Conservation (phyloP, 306 rosid species). For the Senna tora region DNA sequence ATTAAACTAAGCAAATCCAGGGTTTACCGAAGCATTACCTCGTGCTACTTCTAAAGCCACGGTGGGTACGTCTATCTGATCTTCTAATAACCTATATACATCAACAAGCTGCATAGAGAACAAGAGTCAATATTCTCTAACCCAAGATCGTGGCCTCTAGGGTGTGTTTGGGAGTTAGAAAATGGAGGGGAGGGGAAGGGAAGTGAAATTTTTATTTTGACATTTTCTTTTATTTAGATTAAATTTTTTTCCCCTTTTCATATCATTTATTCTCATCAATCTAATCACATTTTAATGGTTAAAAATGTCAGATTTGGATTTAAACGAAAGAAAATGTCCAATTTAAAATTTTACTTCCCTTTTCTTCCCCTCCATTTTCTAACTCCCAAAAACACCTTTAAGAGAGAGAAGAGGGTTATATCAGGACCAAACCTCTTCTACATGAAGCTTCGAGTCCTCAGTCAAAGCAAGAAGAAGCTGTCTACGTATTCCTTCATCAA, state of each 20-base stretch:
- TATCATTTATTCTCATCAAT: too few species aligned
- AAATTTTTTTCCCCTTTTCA: too few species aligned
- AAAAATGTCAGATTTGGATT: too few species aligned
- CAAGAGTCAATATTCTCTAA: slow-evolving; percentile 34
- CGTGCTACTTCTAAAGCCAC: slow-evolving; percentile 87
- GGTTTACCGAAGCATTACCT: slow-evolving; percentile 53
- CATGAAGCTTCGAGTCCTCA: slow-evolving; percentile 94
- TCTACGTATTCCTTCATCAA: slow-evolving; percentile 89
- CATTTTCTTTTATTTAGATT: too few species aligned
- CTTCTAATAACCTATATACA: slow-evolving; percentile 88
- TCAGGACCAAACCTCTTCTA: slow-evolving; percentile 74
- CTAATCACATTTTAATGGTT: too few species aligned
- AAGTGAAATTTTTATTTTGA: too few species aligned
- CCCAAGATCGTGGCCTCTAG: slow-evolving; percentile 16
- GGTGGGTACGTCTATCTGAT: slow-evolving; percentile 78
- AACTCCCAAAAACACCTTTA: too few species aligned
- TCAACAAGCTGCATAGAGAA: slow-evolving; percentile 79
- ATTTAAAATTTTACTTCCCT: too few species aligned
- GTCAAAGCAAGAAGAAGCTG: slow-evolving; percentile 96
- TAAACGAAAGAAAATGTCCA: too few species aligned
- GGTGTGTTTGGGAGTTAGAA: too few species aligned
- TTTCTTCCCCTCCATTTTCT: too few species aligned
- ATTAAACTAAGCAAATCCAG: slow-evolving; percentile 21
- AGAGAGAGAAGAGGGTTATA: slow-evolving; percentile 16
- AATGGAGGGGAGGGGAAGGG: too few species aligned